Conservation (phyloP, 108 stramenopile genomes). For the Nitzschia sp. region DNA sequence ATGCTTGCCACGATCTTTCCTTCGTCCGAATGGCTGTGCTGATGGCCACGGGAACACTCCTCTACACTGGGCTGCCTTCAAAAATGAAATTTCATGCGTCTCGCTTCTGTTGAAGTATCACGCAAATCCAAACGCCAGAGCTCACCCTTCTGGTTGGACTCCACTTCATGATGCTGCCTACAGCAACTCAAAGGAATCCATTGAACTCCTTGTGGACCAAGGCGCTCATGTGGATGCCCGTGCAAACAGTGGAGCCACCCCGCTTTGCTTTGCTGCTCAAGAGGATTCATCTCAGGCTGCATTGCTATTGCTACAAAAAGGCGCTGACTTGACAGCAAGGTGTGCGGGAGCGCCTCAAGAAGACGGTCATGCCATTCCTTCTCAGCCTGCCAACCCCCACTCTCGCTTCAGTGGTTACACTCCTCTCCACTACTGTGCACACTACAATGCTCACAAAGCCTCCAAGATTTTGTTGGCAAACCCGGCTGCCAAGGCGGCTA, state of each 20-base stretch:
- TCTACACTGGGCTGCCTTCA: constrained; percentile 87
- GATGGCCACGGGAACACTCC: constrained; percentile 90
- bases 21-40: constrained; percentile 37
- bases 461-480: constrained; percentile 60
- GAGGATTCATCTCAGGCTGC: constrained; percentile 71
- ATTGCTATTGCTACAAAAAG: constrained; percentile 56
- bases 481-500: constrained; percentile 40
- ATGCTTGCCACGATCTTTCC: constrained; percentile 20
- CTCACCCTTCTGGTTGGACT: constrained; percentile 87
- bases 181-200: constrained; percentile 71
- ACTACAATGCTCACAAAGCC: constrained; percentile 79
- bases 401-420: constrained; percentile 84
- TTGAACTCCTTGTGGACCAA: constrained; percentile 60
- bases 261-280: constrained; percentile 84
- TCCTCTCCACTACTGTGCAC: constrained; percentile 84
- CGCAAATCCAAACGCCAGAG: constrained; percentile 72
- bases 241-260: constrained; percentile 82
- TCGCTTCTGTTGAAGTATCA: constrained; percentile 62
- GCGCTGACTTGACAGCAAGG: constrained; percentile 71
- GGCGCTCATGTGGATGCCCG: constrained; percentile 77
- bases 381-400: constrained; percentile 48
- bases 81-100: constrained; percentile 69
- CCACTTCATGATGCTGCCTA: constrained; percentile 86
- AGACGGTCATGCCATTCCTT: constrained; percentile 34
- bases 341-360: constrained; percentile 61